phyloP scores from a whole-genome alignment of 352 stramenopile species.

The Phytophthora rubi region DNA sequence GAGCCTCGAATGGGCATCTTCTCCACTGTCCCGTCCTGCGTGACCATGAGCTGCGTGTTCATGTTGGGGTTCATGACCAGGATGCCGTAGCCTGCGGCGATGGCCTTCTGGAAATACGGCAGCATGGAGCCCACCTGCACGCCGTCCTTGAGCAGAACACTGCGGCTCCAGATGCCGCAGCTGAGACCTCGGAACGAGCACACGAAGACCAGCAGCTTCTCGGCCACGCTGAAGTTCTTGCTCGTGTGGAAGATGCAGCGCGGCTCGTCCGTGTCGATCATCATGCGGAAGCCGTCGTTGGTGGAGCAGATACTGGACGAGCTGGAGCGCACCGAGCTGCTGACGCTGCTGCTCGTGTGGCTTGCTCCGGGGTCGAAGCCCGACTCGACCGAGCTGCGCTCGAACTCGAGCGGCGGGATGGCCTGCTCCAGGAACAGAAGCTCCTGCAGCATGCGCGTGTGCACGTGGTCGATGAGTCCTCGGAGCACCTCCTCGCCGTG shows the following conservation, averaged over 20 bases:
- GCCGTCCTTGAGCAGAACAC: slow-evolving; percentile 83
- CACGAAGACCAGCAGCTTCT: slow-evolving; percentile 86
- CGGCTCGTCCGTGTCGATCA: slow-evolving; percentile 81
- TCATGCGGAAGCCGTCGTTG: slow-evolving; percentile 80
- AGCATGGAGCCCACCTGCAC: slow-evolving; percentile 91
- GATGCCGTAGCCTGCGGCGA: slow-evolving; percentile 79
- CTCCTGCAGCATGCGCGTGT: slow-evolving; percentile 82
- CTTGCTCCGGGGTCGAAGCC: slow-evolving; percentile 52
- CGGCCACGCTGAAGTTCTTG: slow-evolving; percentile 72
- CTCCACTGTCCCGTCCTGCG: slow-evolving; percentile 51
- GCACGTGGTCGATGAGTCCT: slow-evolving; percentile 75
- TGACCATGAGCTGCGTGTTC: slow-evolving; percentile 87
- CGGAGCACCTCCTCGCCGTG: slow-evolving; percentile 77
- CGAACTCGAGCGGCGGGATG: slow-evolving; percentile 76
- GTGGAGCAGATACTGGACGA: slow-evolving; percentile 87
- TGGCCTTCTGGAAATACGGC: slow-evolving; percentile 84
- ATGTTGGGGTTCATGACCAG: slow-evolving; percentile 92
- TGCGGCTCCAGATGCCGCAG: slow-evolving; percentile 91
- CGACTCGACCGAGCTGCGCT: slow-evolving; percentile 54
- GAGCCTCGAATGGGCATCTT: slow-evolving; percentile 88
- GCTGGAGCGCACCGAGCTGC: slow-evolving; percentile 61
- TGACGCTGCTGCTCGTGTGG: slow-evolving; percentile 28
- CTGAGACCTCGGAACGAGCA: slow-evolving; percentile 79
- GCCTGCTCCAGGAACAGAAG: slow-evolving; percentile 82
- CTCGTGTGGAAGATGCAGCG: slow-evolving; percentile 86